phyloP scores from a whole-genome alignment of 2,329 filamentous ascomycete species.

The Hirsutella minnesotensis region DNA sequence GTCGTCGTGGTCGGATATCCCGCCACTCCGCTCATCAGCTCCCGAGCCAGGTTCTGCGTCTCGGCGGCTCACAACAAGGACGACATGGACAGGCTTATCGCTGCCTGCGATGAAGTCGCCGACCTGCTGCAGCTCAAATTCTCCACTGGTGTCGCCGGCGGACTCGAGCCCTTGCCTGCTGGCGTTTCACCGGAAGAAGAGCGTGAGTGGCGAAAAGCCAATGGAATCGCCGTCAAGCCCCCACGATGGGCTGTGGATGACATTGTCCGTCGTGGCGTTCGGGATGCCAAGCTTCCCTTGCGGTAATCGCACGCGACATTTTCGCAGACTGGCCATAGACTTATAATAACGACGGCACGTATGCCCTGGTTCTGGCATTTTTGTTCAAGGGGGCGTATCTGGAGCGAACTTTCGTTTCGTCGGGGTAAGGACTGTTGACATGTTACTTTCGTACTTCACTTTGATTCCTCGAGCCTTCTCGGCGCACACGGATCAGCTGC shows the following conservation, averaged over 20 bases:
- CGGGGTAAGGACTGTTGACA: background rate
- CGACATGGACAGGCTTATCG: slow-evolving; percentile 79
- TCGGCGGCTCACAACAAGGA: slow-evolving; percentile 97
- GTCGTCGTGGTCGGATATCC: slow-evolving; percentile 97
- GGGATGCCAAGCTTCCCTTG: slow-evolving; percentile 63
- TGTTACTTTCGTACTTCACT: background rate
- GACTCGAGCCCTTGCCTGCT: slow-evolving; percentile 63
- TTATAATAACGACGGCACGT: slow-evolving; percentile 4
- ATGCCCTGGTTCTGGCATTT: background rate
- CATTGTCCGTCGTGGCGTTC: slow-evolving; percentile 60
- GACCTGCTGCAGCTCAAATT: slow-evolving; percentile 92
- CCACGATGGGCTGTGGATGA: slow-evolving; percentile 82
- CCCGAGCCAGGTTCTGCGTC: slow-evolving; percentile 89
- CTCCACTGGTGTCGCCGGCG: slow-evolving; percentile 89
- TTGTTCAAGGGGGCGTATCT: slow-evolving; percentile 6
- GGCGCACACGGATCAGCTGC: background rate
- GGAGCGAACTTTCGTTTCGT: slow-evolving; percentile 3
- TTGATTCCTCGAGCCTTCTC: background rate
- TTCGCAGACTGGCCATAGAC: slow-evolving; percentile 3
- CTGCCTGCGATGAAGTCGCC: slow-evolving; percentile 85
- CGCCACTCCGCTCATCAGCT: slow-evolving; percentile 88
- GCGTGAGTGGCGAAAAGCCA: slow-evolving; percentile 49
- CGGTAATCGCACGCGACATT: slow-evolving; percentile 31
- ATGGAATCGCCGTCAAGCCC: slow-evolving; percentile 56
- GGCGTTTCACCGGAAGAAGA: slow-evolving; percentile 63